Percentiles rank a stretch among this genome's conserved stretches.
Conservation (phyloP, 1,284 basidiomycete genomes). For the Rhodotorula sp. region DNA sequence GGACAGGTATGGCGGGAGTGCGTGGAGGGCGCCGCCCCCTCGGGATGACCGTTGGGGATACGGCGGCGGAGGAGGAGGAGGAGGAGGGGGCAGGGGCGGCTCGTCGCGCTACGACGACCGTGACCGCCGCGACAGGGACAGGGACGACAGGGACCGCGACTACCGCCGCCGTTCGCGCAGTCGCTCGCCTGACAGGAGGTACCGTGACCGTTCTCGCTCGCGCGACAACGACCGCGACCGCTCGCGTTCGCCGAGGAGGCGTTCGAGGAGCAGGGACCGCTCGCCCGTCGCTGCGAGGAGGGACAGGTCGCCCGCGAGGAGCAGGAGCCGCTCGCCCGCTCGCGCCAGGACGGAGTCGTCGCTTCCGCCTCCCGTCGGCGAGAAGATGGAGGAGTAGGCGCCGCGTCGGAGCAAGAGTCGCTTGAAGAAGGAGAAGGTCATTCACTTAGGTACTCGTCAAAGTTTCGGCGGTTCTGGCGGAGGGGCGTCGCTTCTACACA, state of each 20-base stretch:
- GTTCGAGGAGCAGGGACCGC: no score
- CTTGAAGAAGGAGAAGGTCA: no score
- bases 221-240: neutral
- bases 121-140: neutral
- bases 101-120: neutral
- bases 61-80: conserved; percentile 20
- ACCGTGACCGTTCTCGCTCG: neutral
- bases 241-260: neutral
- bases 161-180: neutral
- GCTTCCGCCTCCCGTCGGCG: neutral
- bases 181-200: neutral
- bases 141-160: conserved; percentile 1
- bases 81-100: conserved; percentile 34
- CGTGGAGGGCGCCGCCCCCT: neutral
- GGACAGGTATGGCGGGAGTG: conserved; percentile 38
- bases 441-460: no score
- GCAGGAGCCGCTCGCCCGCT: no score
- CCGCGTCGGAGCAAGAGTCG: neutral
- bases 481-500: no score
- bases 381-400: neutral
- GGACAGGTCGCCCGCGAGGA: no score
- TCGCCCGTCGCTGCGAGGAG: no score
- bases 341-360: neutral
- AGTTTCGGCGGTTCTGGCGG: no score
- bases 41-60: neutral